A percentile compares a stretch with the other conserved stretches of the same genome.
Conservation (phyloP, 805 yeast species). For the Pachysolen tannophilus region DNA sequence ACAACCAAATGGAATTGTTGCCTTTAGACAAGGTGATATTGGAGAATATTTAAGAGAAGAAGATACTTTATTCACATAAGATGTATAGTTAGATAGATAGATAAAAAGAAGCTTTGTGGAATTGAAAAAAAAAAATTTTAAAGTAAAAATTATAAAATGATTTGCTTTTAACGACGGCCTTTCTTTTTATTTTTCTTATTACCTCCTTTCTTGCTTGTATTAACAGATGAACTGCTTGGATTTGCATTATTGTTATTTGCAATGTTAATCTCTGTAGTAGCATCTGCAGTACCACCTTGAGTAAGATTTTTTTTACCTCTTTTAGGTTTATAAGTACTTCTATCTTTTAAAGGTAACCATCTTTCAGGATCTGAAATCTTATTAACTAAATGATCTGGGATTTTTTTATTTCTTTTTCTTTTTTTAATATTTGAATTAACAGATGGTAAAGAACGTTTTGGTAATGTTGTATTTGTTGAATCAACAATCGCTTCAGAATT, state of each 20-base stretch:
- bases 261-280: constrained; percentile 31
- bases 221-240: constrained; percentile 9
- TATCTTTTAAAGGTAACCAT: constrained; percentile 86
- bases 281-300: constrained; percentile 54
- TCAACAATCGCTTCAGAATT: constrained; percentile 19
- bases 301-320: constrained; percentile 55
- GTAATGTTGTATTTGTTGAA: constrained; percentile 7
- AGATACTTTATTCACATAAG: constrained; percentile 82
- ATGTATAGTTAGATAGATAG: too few species aligned
- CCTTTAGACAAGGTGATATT: constrained; percentile 94
- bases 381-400: constrained; percentile 18
- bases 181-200: constrained; percentile 21
- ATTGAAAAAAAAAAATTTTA: too few species aligned
- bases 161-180: too few species aligned
- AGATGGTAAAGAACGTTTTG: constrained; percentile 13
- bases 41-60: constrained; percentile 98
- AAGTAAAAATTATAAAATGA: too few species aligned
- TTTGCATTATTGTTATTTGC: constrained; percentile 12
- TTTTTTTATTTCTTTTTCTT: constrained; percentile 19
- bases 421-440: constrained; percentile 16
- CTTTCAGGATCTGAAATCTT: constrained; percentile 59
- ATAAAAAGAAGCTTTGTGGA: too few species aligned
- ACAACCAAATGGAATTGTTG: constrained; percentile 92
- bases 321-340: constrained; percentile 77
- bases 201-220: constrained; percentile 10